Evolutionary conservation across 331 rosid genomes (phyloP), one percentile per base, ranked within the genome.

Genomic region (Cydonia oblonga): DNA sequence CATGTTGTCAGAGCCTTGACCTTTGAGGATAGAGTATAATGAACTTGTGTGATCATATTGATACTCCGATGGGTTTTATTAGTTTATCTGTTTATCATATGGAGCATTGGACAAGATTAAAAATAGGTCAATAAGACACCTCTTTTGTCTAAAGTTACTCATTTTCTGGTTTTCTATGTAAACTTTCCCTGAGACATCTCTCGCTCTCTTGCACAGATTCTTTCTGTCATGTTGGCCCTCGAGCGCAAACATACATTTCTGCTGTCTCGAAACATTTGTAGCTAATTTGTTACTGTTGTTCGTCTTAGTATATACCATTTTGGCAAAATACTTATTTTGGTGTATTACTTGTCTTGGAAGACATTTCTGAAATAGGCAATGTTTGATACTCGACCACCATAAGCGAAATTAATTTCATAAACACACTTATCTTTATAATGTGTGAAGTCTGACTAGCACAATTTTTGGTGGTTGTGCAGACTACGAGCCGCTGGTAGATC

Each of bases 401-500:
- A 42, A 42, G 12, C 2, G 11, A 72, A 10, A 26, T 71, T 33
- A 24, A 44, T 35, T 72, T 14, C 6, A n/a, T 60, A 40, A 4
- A 28, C 59, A 7, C 13, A 1, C 59, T 7, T 42, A 35, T 73
- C 12, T 52, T 19, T 22, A 54, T 46, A 20, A 67, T 16, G 28
- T 8, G 26, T 15, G 59, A 29, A 3, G 12, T 8, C 9, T 66
- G 58, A 44, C 0, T 18, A 66, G 28, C 64, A n/a, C 19, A 26
- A 30, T 42, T 49, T 49, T 64, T 38, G 51, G 32, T 78, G 69
- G 69, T 66, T 86, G 32, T 81, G 74, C 90, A 95, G 99, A 70
- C 65, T 73, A 74, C 84, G 93, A 81, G 96, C 96, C 69, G 90
- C 90, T 58, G 82, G 85, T 75, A 95, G 86, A 86, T 70, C 88